Conservation (phyloP, 345 rosid genomes). For the Angophora floribunda region DNA sequence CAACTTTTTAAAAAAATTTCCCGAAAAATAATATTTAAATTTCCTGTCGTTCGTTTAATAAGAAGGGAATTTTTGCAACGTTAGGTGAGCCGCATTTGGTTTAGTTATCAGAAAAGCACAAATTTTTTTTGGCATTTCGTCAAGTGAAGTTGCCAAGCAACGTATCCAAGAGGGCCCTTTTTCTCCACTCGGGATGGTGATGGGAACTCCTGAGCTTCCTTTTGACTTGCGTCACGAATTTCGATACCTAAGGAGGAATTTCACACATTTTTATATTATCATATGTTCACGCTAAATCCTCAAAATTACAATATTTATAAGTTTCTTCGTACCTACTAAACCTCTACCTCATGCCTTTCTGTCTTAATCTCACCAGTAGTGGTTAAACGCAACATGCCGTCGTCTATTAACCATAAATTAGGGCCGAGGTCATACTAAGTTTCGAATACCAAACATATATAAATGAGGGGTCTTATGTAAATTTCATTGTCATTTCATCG, state of each 20-base stretch:
- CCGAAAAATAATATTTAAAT: neutral
- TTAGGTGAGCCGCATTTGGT: neutral
- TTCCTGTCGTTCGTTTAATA: neutral
- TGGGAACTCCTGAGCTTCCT: neutral
- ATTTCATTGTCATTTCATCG: neutral
- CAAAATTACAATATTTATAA: rapidly evolving
- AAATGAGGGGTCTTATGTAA: neutral
- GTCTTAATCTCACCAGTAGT: neutral
- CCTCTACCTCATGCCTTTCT: neutral
- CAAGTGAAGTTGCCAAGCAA: neutral
- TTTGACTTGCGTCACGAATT: neutral
- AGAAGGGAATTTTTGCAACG: neutral
- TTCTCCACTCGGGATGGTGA: neutral
- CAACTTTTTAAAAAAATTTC: too few relatives aligned
- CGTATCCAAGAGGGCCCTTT: neutral
- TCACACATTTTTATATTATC: neutral
- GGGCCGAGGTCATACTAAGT: neutral
- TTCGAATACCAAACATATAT: neutral
- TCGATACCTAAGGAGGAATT: neutral
- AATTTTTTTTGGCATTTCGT: neutral
- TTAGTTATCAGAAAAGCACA: neutral
- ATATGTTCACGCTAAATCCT: neutral
- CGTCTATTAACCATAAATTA: neutral
- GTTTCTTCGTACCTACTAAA: neutral
- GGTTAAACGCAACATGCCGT: neutral